Percentiles rank a stretch among this genome's conserved stretches.
These are phyloP conservation scores for Ascochyta clinopodiicola DNA, from an alignment of 2,329 filamentous ascomycete species.

Conservation along the genomic window DNA sequence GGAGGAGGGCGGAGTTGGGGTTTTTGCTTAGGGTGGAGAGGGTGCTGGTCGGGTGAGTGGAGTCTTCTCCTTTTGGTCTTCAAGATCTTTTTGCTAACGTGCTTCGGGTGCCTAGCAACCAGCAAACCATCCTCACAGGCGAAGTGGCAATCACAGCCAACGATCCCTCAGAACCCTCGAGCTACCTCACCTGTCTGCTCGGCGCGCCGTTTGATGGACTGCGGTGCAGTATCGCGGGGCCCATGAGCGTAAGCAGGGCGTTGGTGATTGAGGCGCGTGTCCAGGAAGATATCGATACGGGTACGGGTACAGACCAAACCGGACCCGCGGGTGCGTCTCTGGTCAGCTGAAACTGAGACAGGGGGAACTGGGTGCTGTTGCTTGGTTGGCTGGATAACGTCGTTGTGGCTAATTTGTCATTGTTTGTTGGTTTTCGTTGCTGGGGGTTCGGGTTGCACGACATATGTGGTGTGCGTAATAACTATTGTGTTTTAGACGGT, in stretches of 20 bases:
- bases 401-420: neutral
- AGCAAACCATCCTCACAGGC: conserved; percentile 4
- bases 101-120: neutral
- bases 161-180: conserved; percentile 14
- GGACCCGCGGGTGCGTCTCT: neutral
- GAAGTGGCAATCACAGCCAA: conserved; percentile 22
- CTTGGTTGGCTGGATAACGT: conserved; percentile 2
- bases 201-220: conserved; percentile 26
- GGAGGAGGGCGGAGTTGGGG: conserved; percentile 2
- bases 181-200: conserved; percentile 25
- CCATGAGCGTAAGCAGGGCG: conserved; percentile 18
- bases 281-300: no score
- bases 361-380: neutral
- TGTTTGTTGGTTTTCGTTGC: conserved; percentile 10
- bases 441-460: conserved; percentile 16
- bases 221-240: conserved; percentile 19
- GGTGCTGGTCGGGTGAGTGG: neutral
- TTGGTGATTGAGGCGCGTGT: neutral
- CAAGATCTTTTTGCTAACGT: no score
- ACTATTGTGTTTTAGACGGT: conserved; percentile 11
- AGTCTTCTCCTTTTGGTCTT: no score
- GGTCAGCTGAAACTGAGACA: neutral
- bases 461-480: conserved; percentile 15
- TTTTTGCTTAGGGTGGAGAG: neutral
- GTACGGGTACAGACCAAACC: neutral